These are phyloP conservation scores for Aspergillus carlsbadensis DNA, from an alignment of 495 filamentous ascomycete species.

Conservation along the genomic window DNA sequence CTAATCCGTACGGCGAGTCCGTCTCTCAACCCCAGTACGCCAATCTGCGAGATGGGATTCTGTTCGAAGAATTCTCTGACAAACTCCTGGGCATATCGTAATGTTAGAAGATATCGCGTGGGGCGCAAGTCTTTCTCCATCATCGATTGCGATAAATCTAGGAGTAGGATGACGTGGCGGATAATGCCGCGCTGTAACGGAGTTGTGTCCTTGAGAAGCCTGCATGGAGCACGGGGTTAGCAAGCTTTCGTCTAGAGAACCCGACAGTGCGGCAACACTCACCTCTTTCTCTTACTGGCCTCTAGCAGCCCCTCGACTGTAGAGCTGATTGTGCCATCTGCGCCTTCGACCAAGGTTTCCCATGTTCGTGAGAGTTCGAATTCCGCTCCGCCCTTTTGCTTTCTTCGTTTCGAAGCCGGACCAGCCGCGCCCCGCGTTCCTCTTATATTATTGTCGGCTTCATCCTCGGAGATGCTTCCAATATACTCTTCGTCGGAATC, in stretches of 20 bases:
- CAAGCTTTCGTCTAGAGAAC: not conserved
- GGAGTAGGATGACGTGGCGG: slow-evolving; percentile 82
- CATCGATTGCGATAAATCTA: slow-evolving; percentile 96
- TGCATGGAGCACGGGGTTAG: slow-evolving; percentile 28
- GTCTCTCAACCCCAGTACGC: slow-evolving; percentile 86
- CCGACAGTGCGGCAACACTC: slow-evolving; percentile 15
- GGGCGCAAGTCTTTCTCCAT: slow-evolving; percentile 90
- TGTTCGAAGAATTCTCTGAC: slow-evolving; percentile 96
- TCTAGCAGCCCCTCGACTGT: slow-evolving; percentile 68
- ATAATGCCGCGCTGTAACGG: slow-evolving; percentile 96
- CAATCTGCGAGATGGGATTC: slow-evolving; percentile 96
- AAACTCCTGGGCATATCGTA: slow-evolving; percentile 84
- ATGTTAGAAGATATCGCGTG: slow-evolving; percentile 75
- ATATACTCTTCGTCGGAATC: slow-evolving; percentile 83
- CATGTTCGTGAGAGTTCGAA: slow-evolving; percentile 59
- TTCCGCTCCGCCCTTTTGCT: slow-evolving; percentile 57
- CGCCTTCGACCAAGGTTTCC: slow-evolving; percentile 68
- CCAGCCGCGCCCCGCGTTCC: slow-evolving; percentile 35
- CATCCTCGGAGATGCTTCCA: slow-evolving; percentile 76
- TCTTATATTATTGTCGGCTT: slow-evolving; percentile 64
- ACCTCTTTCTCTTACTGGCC: slow-evolving; percentile 75
- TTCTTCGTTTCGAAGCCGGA: slow-evolving; percentile 41
- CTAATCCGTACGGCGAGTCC: slow-evolving; percentile 82
- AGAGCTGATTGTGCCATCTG: slow-evolving; percentile 70
- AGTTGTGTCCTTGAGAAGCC: slow-evolving; percentile 85